Evolutionary conservation across 2,329 filamentous ascomycete genomes (phyloP), one percentile per base, ranked within the genome.

Genomic region (Chrysosporium keratinophilum): DNA sequence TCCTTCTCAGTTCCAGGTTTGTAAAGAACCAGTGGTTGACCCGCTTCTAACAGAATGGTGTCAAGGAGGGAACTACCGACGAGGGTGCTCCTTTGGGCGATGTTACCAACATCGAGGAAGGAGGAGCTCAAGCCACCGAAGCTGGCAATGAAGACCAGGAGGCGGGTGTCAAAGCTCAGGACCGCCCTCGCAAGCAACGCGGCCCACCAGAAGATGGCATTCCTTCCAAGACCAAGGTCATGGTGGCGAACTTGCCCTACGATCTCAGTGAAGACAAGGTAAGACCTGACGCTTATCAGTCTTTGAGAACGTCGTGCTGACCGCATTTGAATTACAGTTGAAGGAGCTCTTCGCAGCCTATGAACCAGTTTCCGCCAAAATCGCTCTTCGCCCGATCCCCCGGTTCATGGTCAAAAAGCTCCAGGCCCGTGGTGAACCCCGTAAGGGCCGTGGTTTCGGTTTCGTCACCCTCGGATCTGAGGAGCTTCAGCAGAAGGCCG

Each of bases 381-480:
- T 98, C 68, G 93, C 93, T 62, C 88, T 98, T 64, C 91, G 93
- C 66, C 93, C 93, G 50, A 98, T 98, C 63, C 93, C 93, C 64
- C 90, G 91, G 67, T 98, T 97, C 80, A 98, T 98, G 93, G 93
- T 98, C 76, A 96, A 96, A 85, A 98, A 98, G 82, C 88, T 98
- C 59, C 90, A 95, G 77, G 90, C 91, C 67, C 91, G 93, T 70
- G 90, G 90, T 69, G 93, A 98, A 78, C 84, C 91, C 66, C 93
- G 93, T 78, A 98, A 98, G 85, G 93, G 93, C 58, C 93, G 93
- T 78, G 93, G 93, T 62, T 98, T 98, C 71, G 93, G 93, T 62
- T 98, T 98, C 72, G 93, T 98, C 60, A 97, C 89, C 57, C 84
- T 98, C 58, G 86, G 85, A 60, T 94, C 88, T 15, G 91, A 98